A percentile compares a stretch with the other conserved stretches of the same genome.
Conservation (phyloP, 805 yeast genomes). For the Maudiozyma bulderi region DNA sequence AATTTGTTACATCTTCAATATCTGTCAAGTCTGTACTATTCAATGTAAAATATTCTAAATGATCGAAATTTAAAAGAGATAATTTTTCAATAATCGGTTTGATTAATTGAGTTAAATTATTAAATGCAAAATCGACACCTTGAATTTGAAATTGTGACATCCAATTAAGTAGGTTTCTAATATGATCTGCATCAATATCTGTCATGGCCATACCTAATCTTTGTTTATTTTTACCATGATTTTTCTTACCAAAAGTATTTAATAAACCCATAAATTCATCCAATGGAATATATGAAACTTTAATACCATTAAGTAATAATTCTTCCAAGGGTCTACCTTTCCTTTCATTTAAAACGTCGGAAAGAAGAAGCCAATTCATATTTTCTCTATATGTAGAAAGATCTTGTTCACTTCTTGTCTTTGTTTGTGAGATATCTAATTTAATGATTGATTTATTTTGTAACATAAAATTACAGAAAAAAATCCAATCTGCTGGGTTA, state of each 20-base stretch:
- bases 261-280: constrained; percentile 46
- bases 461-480: constrained; percentile 64
- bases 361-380: constrained; percentile 75
- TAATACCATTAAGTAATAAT: constrained; percentile 71
- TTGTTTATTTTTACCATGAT: constrained; percentile 11
- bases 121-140: constrained; percentile 80
- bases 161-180: constrained; percentile 52
- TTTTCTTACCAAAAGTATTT: constrained; percentile 42
- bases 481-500: constrained; percentile 65
- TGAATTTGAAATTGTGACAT: constrained; percentile 31
- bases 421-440: constrained; percentile 63
- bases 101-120: constrained; percentile 41
- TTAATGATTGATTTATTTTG: constrained; percentile 48
- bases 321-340: constrained; percentile 62
- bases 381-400: constrained; percentile 45
- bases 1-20: constrained; percentile 39
- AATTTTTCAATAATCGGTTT: constrained; percentile 21
- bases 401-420: constrained; percentile 30
- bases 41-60: constrained; percentile 46
- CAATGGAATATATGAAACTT: constrained; percentile 39
- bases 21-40: constrained; percentile 53
- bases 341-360: constrained; percentile 56
- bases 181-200: constrained; percentile 51
- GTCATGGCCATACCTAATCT: constrained; percentile 74
- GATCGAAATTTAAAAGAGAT: constrained; percentile 9